Evolutionary conservation across 345 rosid species (phyloP).

Genomic region (Raphanus raphanistrum): DNA sequence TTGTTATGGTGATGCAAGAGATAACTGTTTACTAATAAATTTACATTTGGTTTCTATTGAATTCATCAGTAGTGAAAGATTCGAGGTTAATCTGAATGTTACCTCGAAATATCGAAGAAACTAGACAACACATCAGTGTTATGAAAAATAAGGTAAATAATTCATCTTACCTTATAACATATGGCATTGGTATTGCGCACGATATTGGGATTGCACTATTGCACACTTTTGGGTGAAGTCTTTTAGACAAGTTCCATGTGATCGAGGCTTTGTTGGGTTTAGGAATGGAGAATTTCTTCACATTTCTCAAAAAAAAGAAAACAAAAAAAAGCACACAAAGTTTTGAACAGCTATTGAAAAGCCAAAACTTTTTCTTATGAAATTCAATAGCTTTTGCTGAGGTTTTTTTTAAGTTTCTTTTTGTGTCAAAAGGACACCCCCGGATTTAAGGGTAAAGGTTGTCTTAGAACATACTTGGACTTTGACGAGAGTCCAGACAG

Average conservation of each 20-base stretch:
- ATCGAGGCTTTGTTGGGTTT: constrained; percentile 45
- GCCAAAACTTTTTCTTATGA: constrained; percentile 21
- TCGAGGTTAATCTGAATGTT: neutral
- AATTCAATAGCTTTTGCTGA: constrained; percentile 11
- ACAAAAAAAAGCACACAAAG: constrained; percentile 14
- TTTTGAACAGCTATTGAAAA: constrained; percentile 35
- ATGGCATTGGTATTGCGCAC: constrained; percentile 10
- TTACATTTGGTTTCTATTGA: neutral
- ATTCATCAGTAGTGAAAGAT: neutral
- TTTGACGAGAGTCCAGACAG: constrained; percentile 49
- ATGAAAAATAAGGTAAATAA: neutral
- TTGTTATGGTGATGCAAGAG: constrained; percentile 5
- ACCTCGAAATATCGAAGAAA: neutral
- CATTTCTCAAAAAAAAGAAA: constrained; percentile 28
- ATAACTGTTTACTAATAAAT: neutral
- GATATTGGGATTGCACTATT: constrained; percentile 41
- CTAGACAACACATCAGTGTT: neutral
- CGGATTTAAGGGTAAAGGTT: constrained; percentile 64
- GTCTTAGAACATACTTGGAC: constrained; percentile 53
- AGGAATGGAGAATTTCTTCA: constrained; percentile 32
- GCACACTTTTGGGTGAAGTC: constrained; percentile 24
- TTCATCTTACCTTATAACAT: neutral
- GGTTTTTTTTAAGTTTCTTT: neutral
- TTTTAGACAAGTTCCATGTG: constrained; percentile 43
- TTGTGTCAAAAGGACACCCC: constrained; percentile 47